Base-by-base conservation (phyloP, 495 filamentous ascomycete species). In the Alectoria sarmentosa region DNA sequence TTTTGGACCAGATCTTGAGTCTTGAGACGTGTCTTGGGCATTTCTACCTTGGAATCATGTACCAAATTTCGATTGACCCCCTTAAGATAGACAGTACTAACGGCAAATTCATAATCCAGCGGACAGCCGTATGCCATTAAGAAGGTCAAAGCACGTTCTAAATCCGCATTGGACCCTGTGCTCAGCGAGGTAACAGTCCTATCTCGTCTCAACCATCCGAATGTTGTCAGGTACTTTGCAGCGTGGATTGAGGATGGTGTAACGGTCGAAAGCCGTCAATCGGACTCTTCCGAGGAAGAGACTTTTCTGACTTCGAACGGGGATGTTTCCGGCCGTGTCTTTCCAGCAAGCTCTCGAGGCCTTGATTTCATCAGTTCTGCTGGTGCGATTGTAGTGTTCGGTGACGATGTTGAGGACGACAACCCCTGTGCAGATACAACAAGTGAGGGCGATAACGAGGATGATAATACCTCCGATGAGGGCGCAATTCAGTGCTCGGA, bases 61-160 rank as follows among this genome's bases (percentile, higher is more conserved):
- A n/a, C n/a, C n/a, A n/a, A n/a, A n/a, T n/a, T n/a, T n/a, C n/a
- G n/a, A n/a, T n/a, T n/a, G n/a, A n/a, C n/a, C 7, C n/a, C 17
- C 15, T 17, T 21, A 1, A 17, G 15, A 32, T 32, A 55, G 4
- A 19, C 52, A 34, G 8, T 55, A 3, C 52, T 55, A 6, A 55
- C 9, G 9, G 5, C 1, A 1, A 55, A 19, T 21, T 19, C 49
- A n/a, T 54, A 7, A 32, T 15, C 21, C 10, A 93, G 98, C 75
- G 90, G 90, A 13, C 88, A 89, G 60, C 84, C 95, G 15, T 98
- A 98, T 79, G 94, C 94, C 6, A 86, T 98, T 66, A 98, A 98
- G 74, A 97, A 97, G 71, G 95, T 98, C 61, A 90, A 86, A 30
- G 88, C 92, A 66, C 87, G 86, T 59, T 90, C 91, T 23, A 82